Base-by-base conservation (phyloP, 805 yeast genomes). In the Lipomyces lipofer region DNA sequence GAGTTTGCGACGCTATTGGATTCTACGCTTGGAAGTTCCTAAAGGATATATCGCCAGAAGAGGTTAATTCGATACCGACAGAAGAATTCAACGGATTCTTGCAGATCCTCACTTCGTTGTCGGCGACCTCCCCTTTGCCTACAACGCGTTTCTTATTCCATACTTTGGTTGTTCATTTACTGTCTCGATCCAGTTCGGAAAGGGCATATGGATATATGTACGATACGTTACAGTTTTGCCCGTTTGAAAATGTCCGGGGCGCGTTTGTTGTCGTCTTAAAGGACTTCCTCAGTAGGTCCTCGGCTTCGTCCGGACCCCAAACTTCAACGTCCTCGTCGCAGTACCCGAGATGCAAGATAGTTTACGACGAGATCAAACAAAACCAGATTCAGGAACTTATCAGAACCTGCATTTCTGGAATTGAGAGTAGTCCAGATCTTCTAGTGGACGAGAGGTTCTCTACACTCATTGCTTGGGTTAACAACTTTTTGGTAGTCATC, bases 261-360 rank as follows among this genome's bases (percentile, higher is more conserved):
- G 82, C 82, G 2, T 70, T 82, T 33, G 77, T 88, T 15, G 81
- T 84, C 3, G 81, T 88, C 22, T 76, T 89, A 64, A 88, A 85
- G 67, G 88, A 84, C 62, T 73, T 89, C 48, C 13, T 58, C 28
- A 27, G 42, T 8, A 27, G 35, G 9, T 35, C 51, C 6, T 22
- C 45, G 1, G 38, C 35, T n/a, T 27, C 36, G 1, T 43, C 36
- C 15, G 19, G 42, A 8, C 32, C 49, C 17, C 17, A 35, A 9
- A 22, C 39, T 17, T 13, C 9, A 39, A 25, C 40, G 8, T n/a
- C n/a, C n/a, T 1, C 49, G 10, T 12, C 28, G 19, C 24, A 36
- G 22, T 27, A 30, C 4, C 13, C 21, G 27, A 38, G 38, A 17
- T 51, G 51, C 24, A 33, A 12, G 21, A 48, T 36, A 19, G 22